Percentiles rank a stretch among this genome's conserved stretches.
Conservation (phyloP, 2,329 filamentous ascomycete genomes). For the Leptographium radiaticola region DNA sequence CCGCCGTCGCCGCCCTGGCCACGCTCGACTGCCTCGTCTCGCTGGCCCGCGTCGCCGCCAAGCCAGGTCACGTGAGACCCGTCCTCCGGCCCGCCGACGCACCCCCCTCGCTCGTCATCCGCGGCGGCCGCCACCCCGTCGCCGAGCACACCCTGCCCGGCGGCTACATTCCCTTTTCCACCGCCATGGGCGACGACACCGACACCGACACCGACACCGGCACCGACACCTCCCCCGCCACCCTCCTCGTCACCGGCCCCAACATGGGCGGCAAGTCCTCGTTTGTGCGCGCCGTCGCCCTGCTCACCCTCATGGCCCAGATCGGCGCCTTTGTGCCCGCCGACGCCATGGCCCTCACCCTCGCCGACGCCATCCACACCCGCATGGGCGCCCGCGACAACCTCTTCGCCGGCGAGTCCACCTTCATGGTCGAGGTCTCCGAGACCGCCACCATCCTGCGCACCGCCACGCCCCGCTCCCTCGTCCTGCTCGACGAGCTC, state of each 20-base stretch:
- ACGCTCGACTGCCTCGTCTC: constrained; percentile 84
- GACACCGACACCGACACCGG: background rate
- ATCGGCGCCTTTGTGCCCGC: constrained; percentile 92
- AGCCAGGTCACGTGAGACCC: constrained; percentile 81
- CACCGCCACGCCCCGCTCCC: constrained; percentile 66
- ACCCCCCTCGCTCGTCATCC: constrained; percentile 42
- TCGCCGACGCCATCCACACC: constrained; percentile 85
- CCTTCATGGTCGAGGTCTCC: constrained; percentile 95
- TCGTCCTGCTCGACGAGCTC: constrained; percentile 90
- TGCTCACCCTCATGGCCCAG: constrained; percentile 88
- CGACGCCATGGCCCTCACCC: constrained; percentile 56
- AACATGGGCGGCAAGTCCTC: constrained; percentile 99
- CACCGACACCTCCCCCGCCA: constrained; percentile 17
- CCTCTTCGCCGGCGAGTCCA: constrained; percentile 85
- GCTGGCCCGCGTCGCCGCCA: constrained; percentile 67
- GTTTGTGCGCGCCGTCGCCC: constrained; percentile 83
- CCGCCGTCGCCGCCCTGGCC: constrained; percentile 74
- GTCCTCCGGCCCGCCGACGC: constrained; percentile 30
- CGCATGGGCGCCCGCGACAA: constrained; percentile 96
- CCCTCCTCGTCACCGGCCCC: constrained; percentile 84
- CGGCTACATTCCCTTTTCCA: constrained; percentile 84
- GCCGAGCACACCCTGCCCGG: constrained; percentile 81
- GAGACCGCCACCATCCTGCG: constrained; percentile 89
- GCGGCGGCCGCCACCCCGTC: constrained; percentile 79
- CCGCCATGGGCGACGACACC: constrained; percentile 35